These are phyloP conservation scores for Metschnikowia baotianmanensis DNA, from an alignment of 805 yeast species.

Conservation along the genomic window DNA sequence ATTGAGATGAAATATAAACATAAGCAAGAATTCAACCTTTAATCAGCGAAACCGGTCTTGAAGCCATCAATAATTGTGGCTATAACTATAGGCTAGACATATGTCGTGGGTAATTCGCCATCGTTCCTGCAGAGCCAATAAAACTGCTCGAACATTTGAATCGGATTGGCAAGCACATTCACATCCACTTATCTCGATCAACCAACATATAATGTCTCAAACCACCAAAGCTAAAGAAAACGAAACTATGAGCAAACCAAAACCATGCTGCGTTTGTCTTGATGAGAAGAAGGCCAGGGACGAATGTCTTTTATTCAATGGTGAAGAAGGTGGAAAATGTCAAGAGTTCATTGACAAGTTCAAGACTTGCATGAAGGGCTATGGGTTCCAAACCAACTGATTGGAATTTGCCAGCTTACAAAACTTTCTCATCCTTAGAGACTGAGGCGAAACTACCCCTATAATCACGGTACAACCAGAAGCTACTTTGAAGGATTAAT, in stretches of 20 bases:
- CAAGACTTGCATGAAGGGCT: conserved; percentile 89
- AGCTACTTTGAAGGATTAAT: too few species aligned
- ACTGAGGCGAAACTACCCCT: too few species aligned
- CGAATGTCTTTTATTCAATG: conserved; percentile 79
- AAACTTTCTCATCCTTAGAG: too few species aligned
- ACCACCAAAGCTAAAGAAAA: not conserved
- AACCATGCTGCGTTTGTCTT: conserved; percentile 95
- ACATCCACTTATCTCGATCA: not conserved
- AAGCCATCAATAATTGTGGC: too few species aligned
- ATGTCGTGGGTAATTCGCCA: not conserved
- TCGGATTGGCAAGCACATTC: not conserved
- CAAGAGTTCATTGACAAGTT: conserved; percentile 65
- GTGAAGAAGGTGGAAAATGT: conserved; percentile 83
- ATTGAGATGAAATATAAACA: too few species aligned
- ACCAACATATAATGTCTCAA: conserved; percentile 1
- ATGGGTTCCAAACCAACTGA: conserved; percentile 61
- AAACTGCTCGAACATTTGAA: not conserved
- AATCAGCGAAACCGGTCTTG: too few species aligned
- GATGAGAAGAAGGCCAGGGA: conserved; percentile 81
- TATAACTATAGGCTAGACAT: too few species aligned
- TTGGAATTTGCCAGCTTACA: not conserved
- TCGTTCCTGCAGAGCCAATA: conserved; percentile 9
- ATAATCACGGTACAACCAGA: too few species aligned
- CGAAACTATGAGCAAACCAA: conserved; percentile 54
- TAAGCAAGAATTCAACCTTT: too few species aligned